Evolutionary conservation across 169 alveolate species (phyloP).

Genomic region (Theileria annulata): DNA sequence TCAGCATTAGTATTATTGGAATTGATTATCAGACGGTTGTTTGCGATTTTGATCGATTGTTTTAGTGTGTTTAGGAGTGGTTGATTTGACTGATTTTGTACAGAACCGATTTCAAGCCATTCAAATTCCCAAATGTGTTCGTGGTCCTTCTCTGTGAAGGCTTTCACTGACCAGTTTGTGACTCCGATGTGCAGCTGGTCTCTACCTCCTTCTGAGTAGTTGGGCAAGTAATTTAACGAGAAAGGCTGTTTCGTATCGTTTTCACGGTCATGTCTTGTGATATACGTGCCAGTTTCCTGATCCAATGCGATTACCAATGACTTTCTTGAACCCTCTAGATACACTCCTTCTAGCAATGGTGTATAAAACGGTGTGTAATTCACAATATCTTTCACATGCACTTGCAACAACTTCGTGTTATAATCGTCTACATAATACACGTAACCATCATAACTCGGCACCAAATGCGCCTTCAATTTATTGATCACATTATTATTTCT

Average conservation of each 20-base stretch:
- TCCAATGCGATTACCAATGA: slow-evolving; percentile 67
- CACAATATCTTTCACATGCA: slow-evolving; percentile 76
- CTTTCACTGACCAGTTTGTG: slow-evolving; percentile 65
- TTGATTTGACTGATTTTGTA: slow-evolving; percentile 30
- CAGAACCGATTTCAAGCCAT: slow-evolving; percentile 66
- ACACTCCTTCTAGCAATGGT: slow-evolving; percentile 73
- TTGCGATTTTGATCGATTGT: slow-evolving; percentile 15
- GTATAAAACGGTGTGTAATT: slow-evolving; percentile 77
- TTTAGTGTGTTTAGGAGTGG: slow-evolving; percentile 19
- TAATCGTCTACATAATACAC: slow-evolving; percentile 73
- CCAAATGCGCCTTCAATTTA: slow-evolving; percentile 29
- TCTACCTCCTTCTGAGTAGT: slow-evolving; percentile 3
- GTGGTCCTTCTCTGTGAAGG: slow-evolving; percentile 51
- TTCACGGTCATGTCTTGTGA: slow-evolving; percentile 22
- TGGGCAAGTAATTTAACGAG: not conserved
- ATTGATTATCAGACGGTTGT: too few species aligned
- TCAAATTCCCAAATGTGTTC: slow-evolving; percentile 60
- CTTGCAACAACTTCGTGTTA: slow-evolving; percentile 65
- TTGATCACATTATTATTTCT: not conserved
- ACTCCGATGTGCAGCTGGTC: slow-evolving; percentile 56
- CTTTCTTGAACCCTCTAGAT: slow-evolving; percentile 73
- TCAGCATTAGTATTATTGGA: too few species aligned
- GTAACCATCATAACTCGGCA: slow-evolving; percentile 71
- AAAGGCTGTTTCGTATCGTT: slow-evolving; percentile 1
- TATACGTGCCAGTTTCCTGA: slow-evolving; percentile 50